Percentiles rank a stretch among this genome's conserved stretches.
Evolutionary conservation across 768 basidiomycete species (phyloP).

Genomic region (Gloeophyllum trabeum): DNA sequence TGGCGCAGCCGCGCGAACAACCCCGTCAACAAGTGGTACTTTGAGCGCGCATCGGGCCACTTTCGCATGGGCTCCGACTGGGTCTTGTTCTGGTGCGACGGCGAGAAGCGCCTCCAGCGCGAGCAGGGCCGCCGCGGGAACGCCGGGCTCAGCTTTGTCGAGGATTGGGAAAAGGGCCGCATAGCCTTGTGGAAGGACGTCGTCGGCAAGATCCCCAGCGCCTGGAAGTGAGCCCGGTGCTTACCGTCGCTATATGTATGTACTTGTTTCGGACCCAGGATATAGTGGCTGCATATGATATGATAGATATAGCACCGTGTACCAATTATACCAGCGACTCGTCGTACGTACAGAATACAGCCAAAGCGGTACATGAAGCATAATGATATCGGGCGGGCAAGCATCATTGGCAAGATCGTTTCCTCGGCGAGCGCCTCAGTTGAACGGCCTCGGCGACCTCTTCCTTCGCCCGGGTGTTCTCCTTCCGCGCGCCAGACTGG

Average conservation of each 20-base stretch:
- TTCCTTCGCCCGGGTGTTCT: no score
- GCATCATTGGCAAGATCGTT: no score
- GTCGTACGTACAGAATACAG: no score
- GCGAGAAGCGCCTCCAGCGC: slow-evolving; percentile 71
- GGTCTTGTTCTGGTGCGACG: slow-evolving; percentile 98
- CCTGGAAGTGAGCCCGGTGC: slow-evolving; percentile 42
- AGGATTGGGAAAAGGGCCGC: slow-evolving; percentile 67
- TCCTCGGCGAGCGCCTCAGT: no score
- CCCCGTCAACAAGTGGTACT: slow-evolving; percentile 99
- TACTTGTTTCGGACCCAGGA: no score
- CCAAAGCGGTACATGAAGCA: no score
- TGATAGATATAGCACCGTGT: no score
- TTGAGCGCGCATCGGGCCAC: slow-evolving; percentile 90
- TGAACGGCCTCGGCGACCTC: no score
- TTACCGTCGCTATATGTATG: not conserved
- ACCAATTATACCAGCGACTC: no score
- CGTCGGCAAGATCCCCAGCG: slow-evolving; percentile 62
- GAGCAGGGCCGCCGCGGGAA: slow-evolving; percentile 56
- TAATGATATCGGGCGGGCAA: no score
- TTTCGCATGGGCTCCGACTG: slow-evolving; percentile 65
- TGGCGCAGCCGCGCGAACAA: slow-evolving; percentile 93
- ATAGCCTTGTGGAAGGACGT: slow-evolving; percentile 58
- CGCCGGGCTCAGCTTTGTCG: slow-evolving; percentile 59
- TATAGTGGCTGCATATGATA: no score
- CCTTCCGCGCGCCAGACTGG: no score